Base-by-base conservation (phyloP, 306 rosid genomes). In the Amphicarpaea edgeworthii region DNA sequence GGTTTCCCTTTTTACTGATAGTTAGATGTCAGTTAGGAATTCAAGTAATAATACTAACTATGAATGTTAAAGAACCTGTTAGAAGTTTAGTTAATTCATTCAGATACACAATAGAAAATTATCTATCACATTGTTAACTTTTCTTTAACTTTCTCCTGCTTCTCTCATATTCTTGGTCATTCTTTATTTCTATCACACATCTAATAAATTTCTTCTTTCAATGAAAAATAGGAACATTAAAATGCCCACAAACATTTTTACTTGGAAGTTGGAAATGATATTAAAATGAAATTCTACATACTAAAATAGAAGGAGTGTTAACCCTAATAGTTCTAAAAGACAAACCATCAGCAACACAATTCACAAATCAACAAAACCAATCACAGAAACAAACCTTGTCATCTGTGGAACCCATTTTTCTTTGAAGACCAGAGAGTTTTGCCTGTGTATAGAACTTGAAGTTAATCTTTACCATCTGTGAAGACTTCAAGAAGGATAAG, bases 351-450 rank as follows among this genome's bases (percentile, higher is more conserved):
- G 34, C 32, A 72, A 15, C 8, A 72, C 51, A 28, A 55, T n/a
- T 58, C 19, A 43, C 16, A 83, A 68, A 41, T 17, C 17, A 58
- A 58, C n/a, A 76, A 40, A 11, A 74, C 2, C n/a, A 43, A 41
- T 42, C 17, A 41, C 65, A 64, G 55, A 67, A 66, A 20, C 60
- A 65, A 75, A 95, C 97, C 97, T 88, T 81, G 37, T 78, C 78
- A 63, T 80, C 83, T 0, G 86, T 68, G 34, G 97, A 76, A 30
- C 79, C 81, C 64, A 79, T 63, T 74, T 82, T 89, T 77, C 84
- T 92, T 85, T 87, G 93, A 67, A 92, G 73, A 77, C 86, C 83
- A 12, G 86, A 81, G 34, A 89, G 84, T 77, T 88, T 92, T 38
- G 85, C 91, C 97, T 95, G 91, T 55, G 21, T 42, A 63, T 17